Evolutionary conservation across 2,329 filamentous ascomycete species (phyloP), one percentile per base, ranked within the genome.

Genomic region (Rasamsonia emersonii): DNA sequence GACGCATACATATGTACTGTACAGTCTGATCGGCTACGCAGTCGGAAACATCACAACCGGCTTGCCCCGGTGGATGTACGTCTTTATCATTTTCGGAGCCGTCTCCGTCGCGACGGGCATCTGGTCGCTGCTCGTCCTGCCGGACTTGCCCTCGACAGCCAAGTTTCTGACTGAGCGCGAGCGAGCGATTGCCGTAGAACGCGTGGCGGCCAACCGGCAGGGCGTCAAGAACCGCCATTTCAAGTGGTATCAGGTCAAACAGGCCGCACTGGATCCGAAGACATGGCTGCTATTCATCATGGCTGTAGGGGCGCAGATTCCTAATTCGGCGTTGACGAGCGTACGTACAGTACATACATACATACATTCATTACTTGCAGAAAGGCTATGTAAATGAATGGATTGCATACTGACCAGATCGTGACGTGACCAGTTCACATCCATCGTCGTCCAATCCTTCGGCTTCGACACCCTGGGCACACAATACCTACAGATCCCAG

Each of bases 401-500:
- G n/a, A n/a, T n/a, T n/a, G n/a, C n/a, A n/a, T n/a, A n/a, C n/a
- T n/a, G n/a, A n/a, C n/a, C n/a, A n/a, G n/a, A n/a, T n/a, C n/a
- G n/a, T 29, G 15, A 26, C 14, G 3, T 6, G 11, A 11, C 9
- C 33, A 62, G 49, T 69, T 70, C 40, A 62, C 58, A 2, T 65
- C 62, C 8, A 56, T 70, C 11, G 66, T 70, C 32, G 59, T 71
- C 32, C 53, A 54, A n/a, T 64, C 63, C 4, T 65, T 65, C 28
- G 60, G 61, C 11, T 59, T 71, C 42, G 62, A 64, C 30, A 67
- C 65, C 0, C 52, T 72, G 2, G 64, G 67, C 3, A 68, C 68
- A 0, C 70, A 74, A 37, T 73, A 74, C 37, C 65, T 77, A 7
- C 71, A 76, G 39, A 77, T 78, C 33, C 73, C 73, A 0, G 73